Base-by-base conservation (phyloP, 768 basidiomycete species). In the Favolaschia claudopus region DNA sequence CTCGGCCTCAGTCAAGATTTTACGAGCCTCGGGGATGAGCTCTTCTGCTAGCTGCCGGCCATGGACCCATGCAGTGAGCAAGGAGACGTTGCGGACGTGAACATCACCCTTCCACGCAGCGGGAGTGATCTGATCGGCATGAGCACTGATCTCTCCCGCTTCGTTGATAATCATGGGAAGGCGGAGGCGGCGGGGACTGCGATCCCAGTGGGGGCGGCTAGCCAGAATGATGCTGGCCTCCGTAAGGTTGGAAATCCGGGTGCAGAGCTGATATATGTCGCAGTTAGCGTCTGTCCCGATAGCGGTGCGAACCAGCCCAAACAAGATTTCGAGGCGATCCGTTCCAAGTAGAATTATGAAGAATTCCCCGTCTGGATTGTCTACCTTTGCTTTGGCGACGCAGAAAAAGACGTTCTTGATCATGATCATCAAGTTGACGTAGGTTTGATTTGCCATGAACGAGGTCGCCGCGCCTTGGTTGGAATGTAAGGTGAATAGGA, bases 41-140 rank as follows among this genome's bases (percentile, higher is more conserved):
- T n/a, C n/a, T n/a, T n/a, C n/a, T n/a, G n/a, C n/a, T n/a, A n/a
- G n/a, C n/a, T n/a, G n/a, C n/a, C 66, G 65, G 17, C 75, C 74
- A 8, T 33, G 28, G 22, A 55, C 64, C 76, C 75, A 76, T 19
- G 58, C 66, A 5, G 71, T 74, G 22, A 67, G 65, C 7, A 75
- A 58, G 36, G 60, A 63, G n/a, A 74, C 63, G 34, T 60, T 38
- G 5, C 34, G 42, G 7, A 78, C 65, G 1, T 50, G 32, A 15
- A 72, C 67, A 54, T 76, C 65, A 0, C 75, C 75, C 29, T 56
- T 28, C 76, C 75, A 78, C n/a, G 68, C 70, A 28, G 58, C 60
- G 17, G 76, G 76, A 20, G 70, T 72, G 36, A 77, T 67, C 46
- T 78, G 76, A 60, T 78, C 76, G 27, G 61, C 60, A 6, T 38